A percentile compares a stretch with the other conserved stretches of the same genome.
These are phyloP conservation scores for Terfezia boudieri DNA, from an alignment of 495 filamentous ascomycete species.

Conservation along the genomic window DNA sequence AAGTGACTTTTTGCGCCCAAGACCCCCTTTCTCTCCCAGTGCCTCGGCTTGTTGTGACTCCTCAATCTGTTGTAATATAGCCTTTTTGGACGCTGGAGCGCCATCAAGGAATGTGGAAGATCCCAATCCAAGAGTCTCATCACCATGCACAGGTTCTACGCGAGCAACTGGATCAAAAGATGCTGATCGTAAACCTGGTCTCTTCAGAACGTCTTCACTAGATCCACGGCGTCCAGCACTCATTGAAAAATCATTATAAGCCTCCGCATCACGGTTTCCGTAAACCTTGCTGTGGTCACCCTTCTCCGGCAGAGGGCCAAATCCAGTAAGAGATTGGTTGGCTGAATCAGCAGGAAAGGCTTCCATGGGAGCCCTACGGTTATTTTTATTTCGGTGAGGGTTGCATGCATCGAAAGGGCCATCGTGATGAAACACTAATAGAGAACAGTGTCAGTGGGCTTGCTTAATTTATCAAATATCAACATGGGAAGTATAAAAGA, in stretches of 20 bases:
- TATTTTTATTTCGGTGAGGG: constrained; percentile 77
- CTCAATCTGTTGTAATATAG: constrained; percentile 54
- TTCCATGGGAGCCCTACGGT: constrained; percentile 75
- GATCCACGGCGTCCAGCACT: constrained; percentile 19
- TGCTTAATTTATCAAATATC: neutral
- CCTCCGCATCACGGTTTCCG: constrained; percentile 56
- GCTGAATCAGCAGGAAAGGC: constrained; percentile 78
- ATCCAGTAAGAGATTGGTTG: constrained; percentile 79
- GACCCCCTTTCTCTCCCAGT: constrained; percentile 32
- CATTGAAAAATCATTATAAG: constrained; percentile 50
- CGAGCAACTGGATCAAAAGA: constrained; percentile 36
- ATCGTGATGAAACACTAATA: constrained; percentile 87
- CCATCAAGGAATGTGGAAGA: constrained; percentile 94
- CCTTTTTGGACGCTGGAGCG: constrained; percentile 62
- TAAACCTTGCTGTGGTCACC: constrained; percentile 68
- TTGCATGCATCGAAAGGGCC: constrained; percentile 97
- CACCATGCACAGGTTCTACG: constrained; percentile 55
- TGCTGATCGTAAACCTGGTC: constrained; percentile 20
- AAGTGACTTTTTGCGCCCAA: constrained; percentile 79
- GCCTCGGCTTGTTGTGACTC: constrained; percentile 29
- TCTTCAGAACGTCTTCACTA: constrained; percentile 9
- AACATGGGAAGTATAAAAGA: neutral
- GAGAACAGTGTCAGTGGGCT: neutral
- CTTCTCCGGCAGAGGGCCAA: constrained; percentile 61
- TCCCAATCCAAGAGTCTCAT: constrained; percentile 64